Conservation (phyloP, 129 eudicot genomes). For the Flaveria trinervia region DNA sequence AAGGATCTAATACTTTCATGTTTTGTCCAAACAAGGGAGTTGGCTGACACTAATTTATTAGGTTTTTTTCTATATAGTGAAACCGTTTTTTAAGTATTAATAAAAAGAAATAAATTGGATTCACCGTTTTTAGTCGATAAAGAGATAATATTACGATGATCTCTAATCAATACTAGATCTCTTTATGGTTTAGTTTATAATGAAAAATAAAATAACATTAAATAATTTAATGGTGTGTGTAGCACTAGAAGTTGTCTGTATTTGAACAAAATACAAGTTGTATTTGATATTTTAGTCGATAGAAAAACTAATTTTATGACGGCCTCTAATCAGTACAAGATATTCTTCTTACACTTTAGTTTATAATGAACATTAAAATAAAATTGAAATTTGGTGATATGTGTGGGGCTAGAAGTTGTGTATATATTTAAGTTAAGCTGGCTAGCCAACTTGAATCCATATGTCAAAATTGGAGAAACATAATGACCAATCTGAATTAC, state of each 20-base stretch:
- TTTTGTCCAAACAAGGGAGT: no score
- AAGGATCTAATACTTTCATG: not conserved
- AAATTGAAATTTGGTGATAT: conserved; percentile 19
- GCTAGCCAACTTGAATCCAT: conserved; percentile 36
- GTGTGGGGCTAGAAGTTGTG: conserved; percentile 36
- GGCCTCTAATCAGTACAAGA: no score
- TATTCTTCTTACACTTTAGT: not conserved
- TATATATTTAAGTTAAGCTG: conserved; percentile 33
- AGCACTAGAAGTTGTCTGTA: conserved; percentile 32
- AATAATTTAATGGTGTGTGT: conserved; percentile 21
- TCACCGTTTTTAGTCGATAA: no score
- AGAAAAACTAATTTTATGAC: no score
- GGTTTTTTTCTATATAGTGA: no score
- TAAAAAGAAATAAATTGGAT: no score
- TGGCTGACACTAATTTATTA: no score
- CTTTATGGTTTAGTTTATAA: not conserved
- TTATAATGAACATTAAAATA: not conserved
- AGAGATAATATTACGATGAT: no score
- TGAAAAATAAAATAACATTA: not conserved
- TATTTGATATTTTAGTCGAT: no score
- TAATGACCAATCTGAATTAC: conserved; percentile 42
- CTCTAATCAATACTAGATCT: no score
- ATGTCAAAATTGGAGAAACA: conserved; percentile 45
- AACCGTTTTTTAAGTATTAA: no score
- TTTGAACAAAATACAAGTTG: not conserved